Conservation (phyloP, 2,329 filamentous ascomycete species). For the Amauroascus verrucosus region DNA sequence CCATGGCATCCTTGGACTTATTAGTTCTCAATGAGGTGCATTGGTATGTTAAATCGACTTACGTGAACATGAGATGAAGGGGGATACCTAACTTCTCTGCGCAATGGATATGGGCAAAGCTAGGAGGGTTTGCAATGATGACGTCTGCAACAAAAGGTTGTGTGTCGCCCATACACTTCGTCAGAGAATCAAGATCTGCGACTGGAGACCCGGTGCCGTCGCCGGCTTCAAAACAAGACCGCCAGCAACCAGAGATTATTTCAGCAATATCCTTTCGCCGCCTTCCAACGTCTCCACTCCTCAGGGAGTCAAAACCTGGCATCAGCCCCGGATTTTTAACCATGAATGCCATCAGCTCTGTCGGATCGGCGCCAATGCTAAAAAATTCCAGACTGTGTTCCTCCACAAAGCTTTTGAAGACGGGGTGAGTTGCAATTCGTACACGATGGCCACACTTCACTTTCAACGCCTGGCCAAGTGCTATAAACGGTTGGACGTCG, state of each 20-base stretch:
- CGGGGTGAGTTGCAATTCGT: conserved; percentile 60
- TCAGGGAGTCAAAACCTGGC: conserved; percentile 67
- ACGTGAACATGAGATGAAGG: conserved; percentile 81
- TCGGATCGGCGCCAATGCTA: conserved; percentile 63
- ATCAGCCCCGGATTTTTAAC: conserved; percentile 79
- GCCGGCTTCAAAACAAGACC: conserved; percentile 70
- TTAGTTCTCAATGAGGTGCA: conserved; percentile 6
- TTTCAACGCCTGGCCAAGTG: conserved; percentile 55
- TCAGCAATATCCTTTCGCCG: conserved; percentile 64
- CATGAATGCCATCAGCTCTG: conserved; percentile 78
- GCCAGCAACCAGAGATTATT: conserved; percentile 78
- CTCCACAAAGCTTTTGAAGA: conserved; percentile 58
- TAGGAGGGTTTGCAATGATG: conserved; percentile 78
- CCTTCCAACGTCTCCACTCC: conserved; percentile 65
- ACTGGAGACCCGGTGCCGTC: conserved; percentile 49
- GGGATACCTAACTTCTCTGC: conserved; percentile 69
- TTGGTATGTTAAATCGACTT: conserved; percentile 25
- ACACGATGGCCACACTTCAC: conserved; percentile 60
- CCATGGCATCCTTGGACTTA: conserved; percentile 63
- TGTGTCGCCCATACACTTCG: conserved; percentile 34
- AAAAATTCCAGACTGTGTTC: conserved; percentile 67
- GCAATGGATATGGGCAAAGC: conserved; percentile 68
- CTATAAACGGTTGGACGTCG: conserved; percentile 67
- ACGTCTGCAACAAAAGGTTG: conserved; percentile 73
- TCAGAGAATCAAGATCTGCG: conserved; percentile 45